phyloP scores from a whole-genome alignment of 768 basidiomycete genomes.

The Suillus discolor region DNA sequence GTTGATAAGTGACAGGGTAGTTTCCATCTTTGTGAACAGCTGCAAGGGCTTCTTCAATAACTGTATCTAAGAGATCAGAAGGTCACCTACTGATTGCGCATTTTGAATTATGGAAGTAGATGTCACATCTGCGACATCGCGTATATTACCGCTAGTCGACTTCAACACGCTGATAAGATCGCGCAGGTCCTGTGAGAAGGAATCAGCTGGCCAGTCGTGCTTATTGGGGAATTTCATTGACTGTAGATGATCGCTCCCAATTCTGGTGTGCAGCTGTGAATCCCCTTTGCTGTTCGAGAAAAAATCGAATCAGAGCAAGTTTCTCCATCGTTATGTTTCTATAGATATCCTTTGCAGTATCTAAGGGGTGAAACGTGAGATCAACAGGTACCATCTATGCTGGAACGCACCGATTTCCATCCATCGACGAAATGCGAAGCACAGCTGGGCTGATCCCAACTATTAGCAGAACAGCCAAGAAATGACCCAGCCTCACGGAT shows the following conservation, averaged over 20 bases:
- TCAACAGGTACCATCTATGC: constrained; percentile 5
- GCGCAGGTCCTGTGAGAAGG: constrained; percentile 31
- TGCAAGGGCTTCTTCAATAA: constrained; percentile 17
- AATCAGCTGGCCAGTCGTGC: not conserved
- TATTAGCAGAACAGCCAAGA: constrained; percentile 21
- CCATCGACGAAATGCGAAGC: constrained; percentile 73
- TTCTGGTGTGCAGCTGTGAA: constrained; percentile 28
- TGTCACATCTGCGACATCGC: constrained; percentile 24
- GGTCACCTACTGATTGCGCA: constrained; percentile 23
- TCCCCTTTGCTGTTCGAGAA: constrained; percentile 47
- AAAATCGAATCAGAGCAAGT: constrained; percentile 46
- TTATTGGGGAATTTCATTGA: not conserved
- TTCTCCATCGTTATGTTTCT: constrained; percentile 65
- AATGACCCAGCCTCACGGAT: constrained; percentile 53
- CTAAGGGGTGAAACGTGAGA: constrained; percentile 33
- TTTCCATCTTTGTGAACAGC: constrained; percentile 26
- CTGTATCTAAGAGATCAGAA: not conserved
- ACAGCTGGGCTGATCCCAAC: constrained; percentile 62
- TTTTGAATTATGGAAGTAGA: constrained; percentile 14
- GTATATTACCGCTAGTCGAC: constrained; percentile 21
- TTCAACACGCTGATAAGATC: constrained; percentile 22
- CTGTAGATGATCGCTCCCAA: constrained; percentile 28
- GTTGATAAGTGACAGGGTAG: constrained; percentile 23
- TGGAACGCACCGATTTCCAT: constrained; percentile 64
- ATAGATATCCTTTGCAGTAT: constrained; percentile 67